Evolutionary conservation across 139 green algal genomes (phyloP), one percentile per base, ranked within the genome.

Genomic region (Volvox reticuliferus): DNA sequence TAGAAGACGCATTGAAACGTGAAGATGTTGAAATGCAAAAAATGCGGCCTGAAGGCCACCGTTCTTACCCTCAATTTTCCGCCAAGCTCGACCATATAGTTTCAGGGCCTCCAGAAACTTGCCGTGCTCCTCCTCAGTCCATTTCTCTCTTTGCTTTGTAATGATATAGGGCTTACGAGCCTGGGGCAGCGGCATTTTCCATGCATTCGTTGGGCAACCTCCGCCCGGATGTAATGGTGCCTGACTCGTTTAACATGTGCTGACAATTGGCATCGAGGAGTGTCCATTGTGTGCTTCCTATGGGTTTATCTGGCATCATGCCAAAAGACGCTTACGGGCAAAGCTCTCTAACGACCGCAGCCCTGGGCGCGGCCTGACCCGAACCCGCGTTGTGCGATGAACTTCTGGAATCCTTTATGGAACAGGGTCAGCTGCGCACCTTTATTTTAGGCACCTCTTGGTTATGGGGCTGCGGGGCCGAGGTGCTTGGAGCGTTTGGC

Each of bases 41-140:
- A 5, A 5, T 55, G 44, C 44, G 44, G 5, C 44, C 9, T 55
- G 44, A 55, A 9, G 44, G 44, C 44, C 44, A 55, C 44, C 44
- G 44, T 55, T 44, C 87, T n/a, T 78, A 95, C 94, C 93, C 77
- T 95, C 92, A 69, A 96, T 95, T 44, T 94, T 94, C 1, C 91
- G 77, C 94, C 95, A 96, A 21, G 82, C 88, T 0, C 94, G 87
- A 2, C 94, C 94, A 85, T 99, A 96, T 28, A 98, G 77, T 28
- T 96, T 95, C 0, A 99, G 86, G 6, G 96, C 98, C 30, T 99
- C 97, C 69, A 99, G 44, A 87, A 99, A 99, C 0, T 94, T 90
- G 12, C 92, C 75, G 69, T 99, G 98, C 94, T 99, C 98, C 22
- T 97, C 93, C 1, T 98, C 96, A 0, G 97, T 98, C 98, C 98